Conservation (phyloP, 257 asterid genomes). For the Linaria vulgaris region DNA sequence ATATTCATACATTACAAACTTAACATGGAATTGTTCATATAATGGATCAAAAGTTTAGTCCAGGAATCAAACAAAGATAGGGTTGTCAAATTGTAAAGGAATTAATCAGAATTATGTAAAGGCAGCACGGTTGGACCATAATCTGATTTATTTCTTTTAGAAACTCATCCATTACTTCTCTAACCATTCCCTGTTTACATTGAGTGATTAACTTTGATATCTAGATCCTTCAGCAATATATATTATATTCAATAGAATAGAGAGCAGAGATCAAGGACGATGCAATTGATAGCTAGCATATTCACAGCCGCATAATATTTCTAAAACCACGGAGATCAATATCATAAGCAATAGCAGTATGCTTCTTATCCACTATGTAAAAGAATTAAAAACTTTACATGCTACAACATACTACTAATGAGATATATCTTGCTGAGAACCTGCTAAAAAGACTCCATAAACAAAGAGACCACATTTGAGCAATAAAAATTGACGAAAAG, state of each 20-base stretch:
- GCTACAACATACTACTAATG: background rate
- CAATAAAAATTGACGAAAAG: background rate
- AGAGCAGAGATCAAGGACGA: background rate
- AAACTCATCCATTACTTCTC: background rate
- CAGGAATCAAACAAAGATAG: background rate
- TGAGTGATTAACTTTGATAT: background rate
- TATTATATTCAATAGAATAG: background rate
- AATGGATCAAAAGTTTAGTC: background rate
- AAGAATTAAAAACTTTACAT: background rate
- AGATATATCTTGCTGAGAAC: background rate
- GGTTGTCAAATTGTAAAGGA: background rate
- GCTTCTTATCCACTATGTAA: no score
- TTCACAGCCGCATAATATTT: background rate
- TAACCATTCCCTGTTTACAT: background rate
- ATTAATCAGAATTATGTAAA: background rate
- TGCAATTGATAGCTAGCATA: no score
- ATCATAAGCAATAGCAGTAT: background rate
- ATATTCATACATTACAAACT: background rate
- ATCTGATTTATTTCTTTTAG: background rate
- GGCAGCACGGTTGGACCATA: background rate
- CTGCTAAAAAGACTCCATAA: background rate
- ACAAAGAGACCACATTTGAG: background rate
- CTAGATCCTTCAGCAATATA: background rate
- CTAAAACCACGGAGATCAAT: background rate
- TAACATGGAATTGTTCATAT: background rate